These are phyloP conservation scores for Fusarium armeniacum DNA, from an alignment of 2,329 filamentous ascomycete species.

Conservation along the genomic window DNA sequence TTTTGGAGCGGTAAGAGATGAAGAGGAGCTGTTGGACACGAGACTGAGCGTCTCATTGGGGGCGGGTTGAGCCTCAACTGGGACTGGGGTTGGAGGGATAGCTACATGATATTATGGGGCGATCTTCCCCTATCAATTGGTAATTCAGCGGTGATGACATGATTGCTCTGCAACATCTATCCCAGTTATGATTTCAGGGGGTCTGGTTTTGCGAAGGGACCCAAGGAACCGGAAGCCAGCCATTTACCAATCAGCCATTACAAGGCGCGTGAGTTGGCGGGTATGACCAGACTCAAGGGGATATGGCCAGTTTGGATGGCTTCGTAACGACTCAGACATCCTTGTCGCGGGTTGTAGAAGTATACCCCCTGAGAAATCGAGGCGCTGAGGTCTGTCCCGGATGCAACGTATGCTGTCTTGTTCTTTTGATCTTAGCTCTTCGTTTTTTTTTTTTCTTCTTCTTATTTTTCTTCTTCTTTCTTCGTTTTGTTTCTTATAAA, in stretches of 20 bases:
- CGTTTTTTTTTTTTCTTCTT: constrained; percentile 1
- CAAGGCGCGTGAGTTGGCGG: constrained; percentile 34
- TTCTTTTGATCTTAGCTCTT: constrained; percentile 16
- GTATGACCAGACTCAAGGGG: constrained; percentile 43
- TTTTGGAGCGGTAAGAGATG: constrained; percentile 12
- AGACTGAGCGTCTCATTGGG: constrained; percentile 5
- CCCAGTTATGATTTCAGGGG: constrained; percentile 31
- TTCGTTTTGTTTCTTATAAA: background rate
- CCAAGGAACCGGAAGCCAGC: constrained; percentile 39
- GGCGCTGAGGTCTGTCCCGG: constrained; percentile 21
- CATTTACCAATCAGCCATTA: constrained; percentile 45
- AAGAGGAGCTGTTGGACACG: constrained; percentile 9
- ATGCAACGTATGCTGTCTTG: constrained; percentile 37
- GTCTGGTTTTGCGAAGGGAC: constrained; percentile 29
- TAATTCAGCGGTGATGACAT: constrained; percentile 28
- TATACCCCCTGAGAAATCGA: constrained; percentile 35
- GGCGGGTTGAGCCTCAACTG: constrained; percentile 22
- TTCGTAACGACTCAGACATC: constrained; percentile 40
- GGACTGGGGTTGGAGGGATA: constrained; percentile 13
- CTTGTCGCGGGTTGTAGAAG: constrained; percentile 44
- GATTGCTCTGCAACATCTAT: constrained; percentile 20
- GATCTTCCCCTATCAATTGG: constrained; percentile 14
- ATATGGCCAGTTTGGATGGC: constrained; percentile 31
- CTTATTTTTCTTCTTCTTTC: constrained; percentile 13
- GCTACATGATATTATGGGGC: no score